These are phyloP conservation scores for Elasticomyces elasticus DNA, from an alignment of 495 filamentous ascomycete species.

Conservation along the genomic window DNA sequence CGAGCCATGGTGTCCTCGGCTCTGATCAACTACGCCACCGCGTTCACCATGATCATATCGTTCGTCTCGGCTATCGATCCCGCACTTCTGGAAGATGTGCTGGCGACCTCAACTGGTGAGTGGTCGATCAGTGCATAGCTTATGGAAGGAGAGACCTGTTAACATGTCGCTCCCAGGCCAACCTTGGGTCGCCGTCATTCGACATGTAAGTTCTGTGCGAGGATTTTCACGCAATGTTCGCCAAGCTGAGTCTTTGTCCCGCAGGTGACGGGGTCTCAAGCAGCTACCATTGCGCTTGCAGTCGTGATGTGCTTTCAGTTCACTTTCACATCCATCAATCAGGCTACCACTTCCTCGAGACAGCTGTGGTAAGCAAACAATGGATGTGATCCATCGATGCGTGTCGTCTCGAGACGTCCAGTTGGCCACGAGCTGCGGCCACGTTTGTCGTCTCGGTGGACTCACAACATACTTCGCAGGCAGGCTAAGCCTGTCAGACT, in stretches of 20 bases:
- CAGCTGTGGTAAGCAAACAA: too few species aligned
- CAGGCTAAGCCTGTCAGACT: too few species aligned
- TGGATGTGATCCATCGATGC: too few species aligned
- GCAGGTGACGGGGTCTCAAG: neutral
- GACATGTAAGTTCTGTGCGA: neutral
- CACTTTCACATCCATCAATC: conserved; percentile 11
- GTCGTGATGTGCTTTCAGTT: conserved; percentile 30
- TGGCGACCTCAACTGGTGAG: conserved; percentile 2
- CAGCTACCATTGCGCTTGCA: neutral
- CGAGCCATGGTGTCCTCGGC: conserved; percentile 24
- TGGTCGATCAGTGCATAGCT: neutral
- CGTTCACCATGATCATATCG: conserved; percentile 15
- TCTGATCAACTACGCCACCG: conserved; percentile 23
- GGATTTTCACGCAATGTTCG: neutral
- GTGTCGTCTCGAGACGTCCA: too few species aligned
- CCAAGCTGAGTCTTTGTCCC: neutral
- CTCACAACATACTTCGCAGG: too few species aligned
- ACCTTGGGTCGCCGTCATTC: neutral
- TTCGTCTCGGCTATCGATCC: conserved; percentile 10
- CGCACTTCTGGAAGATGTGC: conserved; percentile 7
- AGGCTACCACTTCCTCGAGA: conserved; percentile 31
- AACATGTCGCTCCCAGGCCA: neutral
- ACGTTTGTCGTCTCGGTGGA: too few species aligned
- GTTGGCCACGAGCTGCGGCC: too few species aligned
- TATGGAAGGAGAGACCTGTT: neutral